Evolutionary conservation across 768 basidiomycete genomes (phyloP).

Genomic region (Suillus plorans): DNA sequence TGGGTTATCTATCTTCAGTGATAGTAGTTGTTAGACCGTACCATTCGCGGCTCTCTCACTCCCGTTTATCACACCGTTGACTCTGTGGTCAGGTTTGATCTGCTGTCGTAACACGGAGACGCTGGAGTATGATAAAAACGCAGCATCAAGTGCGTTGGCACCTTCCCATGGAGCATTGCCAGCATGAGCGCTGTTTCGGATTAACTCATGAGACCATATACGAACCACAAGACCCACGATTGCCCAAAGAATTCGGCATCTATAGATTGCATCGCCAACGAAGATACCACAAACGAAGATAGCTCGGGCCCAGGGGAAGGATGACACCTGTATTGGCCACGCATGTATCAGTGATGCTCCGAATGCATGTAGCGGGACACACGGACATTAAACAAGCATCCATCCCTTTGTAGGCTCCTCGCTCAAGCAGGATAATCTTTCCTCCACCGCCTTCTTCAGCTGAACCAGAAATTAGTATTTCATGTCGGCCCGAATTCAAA

Average conservation of each 20-base stretch:
- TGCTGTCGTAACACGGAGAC: conserved; percentile 85
- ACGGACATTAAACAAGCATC: conserved; percentile 74
- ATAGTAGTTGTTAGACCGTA: conserved; percentile 29
- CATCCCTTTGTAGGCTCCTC: conserved; percentile 80
- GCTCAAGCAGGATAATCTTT: conserved; percentile 70
- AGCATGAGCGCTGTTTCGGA: conserved; percentile 63
- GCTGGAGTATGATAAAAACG: conserved; percentile 78
- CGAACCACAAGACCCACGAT: conserved; percentile 44
- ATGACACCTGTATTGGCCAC: conserved; percentile 59
- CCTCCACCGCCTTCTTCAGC: conserved; percentile 82
- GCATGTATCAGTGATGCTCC: conserved; percentile 7
- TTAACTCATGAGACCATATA: conserved; percentile 7
- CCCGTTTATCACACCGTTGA: conserved; percentile 77
- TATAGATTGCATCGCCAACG: conserved; percentile 64
- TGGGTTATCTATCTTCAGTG: conserved; percentile 2
- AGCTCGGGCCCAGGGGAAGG: conserved; percentile 56
- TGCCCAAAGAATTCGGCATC: conserved; percentile 74
- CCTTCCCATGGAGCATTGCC: conserved; percentile 86
- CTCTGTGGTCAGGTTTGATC: conserved; percentile 75
- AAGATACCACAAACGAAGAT: conserved; percentile 50
- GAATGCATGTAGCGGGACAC: neutral
- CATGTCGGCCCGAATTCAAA: neutral
- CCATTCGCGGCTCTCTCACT: conserved; percentile 65
- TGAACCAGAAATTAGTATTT: conserved; percentile 25
- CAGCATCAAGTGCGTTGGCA: conserved; percentile 84